Evolutionary conservation across 164 flowering plant species (phyloP), one percentile per base, ranked within the genome.

Genomic region (Echeveria elegans): DNA sequence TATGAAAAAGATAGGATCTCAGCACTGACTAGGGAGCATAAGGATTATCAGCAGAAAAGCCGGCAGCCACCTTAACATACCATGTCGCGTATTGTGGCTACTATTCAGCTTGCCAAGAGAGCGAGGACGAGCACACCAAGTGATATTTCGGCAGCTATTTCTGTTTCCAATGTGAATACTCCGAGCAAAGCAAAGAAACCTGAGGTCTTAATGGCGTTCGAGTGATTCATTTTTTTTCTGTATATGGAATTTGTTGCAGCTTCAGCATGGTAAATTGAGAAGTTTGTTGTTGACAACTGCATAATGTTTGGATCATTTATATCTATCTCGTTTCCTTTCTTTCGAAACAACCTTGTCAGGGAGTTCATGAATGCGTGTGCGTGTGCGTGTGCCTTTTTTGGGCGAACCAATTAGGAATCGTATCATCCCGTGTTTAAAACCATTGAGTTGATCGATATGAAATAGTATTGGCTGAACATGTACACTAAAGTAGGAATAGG

Each of bases 111-210:
- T 34, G 5, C 37, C 37, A 3, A 34, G 70, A 76, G 95, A 45
- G 72, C 85, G 2, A 80, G 90, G 0, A 68, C n/a, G n/a, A n/a
- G 66, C 18, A 75, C 86, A 19, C 88, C 82, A 5, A 74, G 72
- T 73, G 77, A 68, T 10, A 83, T 71, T 9, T 82, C 77, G 9
- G 59, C 63, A 24, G 75, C 71, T 19, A 76, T 72, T 34, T 7
- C 7, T 34, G 37, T 3, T 3, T 34, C 37, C 37, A 34, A 34
- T 34, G 37, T 34, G 3, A 34, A 34, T 66, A 88, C 98, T 2
- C 96, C 96, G 5, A 85, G 78, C 77, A 88, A 88, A 70, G 85
- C 85, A 1, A 92, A 86, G 89, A 93, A 87, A 70, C 97, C 97
- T 0, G 97, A 93, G 79, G 76, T 87, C 29, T 85, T 87, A 62